Evolutionary conservation across 2,329 filamentous ascomycete species (phyloP).

Genomic region (Tolypocladium tundrense): DNA sequence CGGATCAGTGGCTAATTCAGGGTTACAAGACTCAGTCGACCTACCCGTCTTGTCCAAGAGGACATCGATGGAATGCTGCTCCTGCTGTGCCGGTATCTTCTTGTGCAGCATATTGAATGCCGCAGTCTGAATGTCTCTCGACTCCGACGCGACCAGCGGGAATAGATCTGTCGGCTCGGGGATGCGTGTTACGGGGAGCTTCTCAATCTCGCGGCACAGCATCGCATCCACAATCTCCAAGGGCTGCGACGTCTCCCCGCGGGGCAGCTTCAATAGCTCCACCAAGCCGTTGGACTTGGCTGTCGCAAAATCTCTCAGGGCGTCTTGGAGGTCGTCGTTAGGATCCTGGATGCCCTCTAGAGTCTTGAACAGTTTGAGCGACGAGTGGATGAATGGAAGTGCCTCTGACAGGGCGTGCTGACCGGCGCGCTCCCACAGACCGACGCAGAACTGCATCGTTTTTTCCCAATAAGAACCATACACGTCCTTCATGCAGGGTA

Average conservation of each 20-base stretch:
- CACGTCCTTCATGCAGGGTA: constrained; percentile 68
- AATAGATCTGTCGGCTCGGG: constrained; percentile 61
- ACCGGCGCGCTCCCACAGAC: constrained; percentile 42
- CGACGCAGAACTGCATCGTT: constrained; percentile 46
- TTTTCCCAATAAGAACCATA: constrained; percentile 84
- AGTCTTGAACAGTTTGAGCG: constrained; percentile 57
- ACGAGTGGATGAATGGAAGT: constrained; percentile 58
- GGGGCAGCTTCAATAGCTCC: constrained; percentile 47
- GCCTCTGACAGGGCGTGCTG: constrained; percentile 32
- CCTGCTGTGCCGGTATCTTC: constrained; percentile 67
- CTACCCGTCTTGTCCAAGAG: constrained; percentile 56
- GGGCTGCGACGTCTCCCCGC: constrained; percentile 46
- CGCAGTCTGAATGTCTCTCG: constrained; percentile 64
- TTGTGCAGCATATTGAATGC: constrained; percentile 73
- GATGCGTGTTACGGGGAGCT: constrained; percentile 51
- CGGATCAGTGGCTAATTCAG: neutral
- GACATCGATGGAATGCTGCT: constrained; percentile 70
- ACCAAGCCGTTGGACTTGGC: constrained; percentile 49
- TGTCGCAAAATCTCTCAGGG: constrained; percentile 50
- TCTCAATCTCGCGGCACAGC: constrained; percentile 58
- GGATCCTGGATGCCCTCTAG: constrained; percentile 57
- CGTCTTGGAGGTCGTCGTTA: constrained; percentile 80
- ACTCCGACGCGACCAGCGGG: constrained; percentile 64
- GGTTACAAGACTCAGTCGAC: constrained; percentile 1
- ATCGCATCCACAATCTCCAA: constrained; percentile 66